Base-by-base conservation (phyloP, 129 eudicot genomes). In the Solidago caesia region DNA sequence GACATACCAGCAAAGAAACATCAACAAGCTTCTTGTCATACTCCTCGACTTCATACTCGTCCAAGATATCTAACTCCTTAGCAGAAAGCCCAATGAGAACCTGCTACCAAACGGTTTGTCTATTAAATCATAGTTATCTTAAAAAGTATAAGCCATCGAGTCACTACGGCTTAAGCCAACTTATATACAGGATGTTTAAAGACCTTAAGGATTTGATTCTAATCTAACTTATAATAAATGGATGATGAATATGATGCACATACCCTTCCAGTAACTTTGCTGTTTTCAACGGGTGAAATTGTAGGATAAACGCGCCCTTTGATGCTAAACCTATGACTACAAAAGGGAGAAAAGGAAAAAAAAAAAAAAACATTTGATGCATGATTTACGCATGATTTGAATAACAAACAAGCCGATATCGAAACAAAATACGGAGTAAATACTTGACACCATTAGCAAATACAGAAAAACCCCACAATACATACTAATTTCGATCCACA, bases 301-400 rank as follows among this genome's bases (percentile, higher is more conserved):
- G 98, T 97, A 44, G 98, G 97, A 82, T 93, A 93, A 73, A 85
- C 88, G 0, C 96, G 97, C 46, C 85, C 93, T 84, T 83, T 93
- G 82, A 90, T 83, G 89, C 98, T 93, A 85, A 84, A 93, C 79
- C 97, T 82, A 44, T 86, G 98, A 73, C 97, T 93, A 65, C 73
- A 78, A 64, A 15, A 14, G 13, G 25, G 15, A 14, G 15, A n/a
- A 2, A 56, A 48, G 15, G 60, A 55, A 4, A 1, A 56, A 56
- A 6, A 5, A 16, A 25, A n/a, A 25, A 27, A 33, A 33, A 33
- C 39, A 33, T 33, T 33, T 33, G 7, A 63, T 64, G 21, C 66
- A 21, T 25, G 12, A 63, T 12, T 61, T 58, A 41, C 74, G 47
- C 11, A 8, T 33, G 39, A 33, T 33, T 33, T 33, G 39, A 33